Percentiles rank a stretch among this genome's conserved stretches.
Evolutionary conservation across 371 early-diverging fungal species (phyloP).

Genomic region (Mortierella sp.): DNA sequence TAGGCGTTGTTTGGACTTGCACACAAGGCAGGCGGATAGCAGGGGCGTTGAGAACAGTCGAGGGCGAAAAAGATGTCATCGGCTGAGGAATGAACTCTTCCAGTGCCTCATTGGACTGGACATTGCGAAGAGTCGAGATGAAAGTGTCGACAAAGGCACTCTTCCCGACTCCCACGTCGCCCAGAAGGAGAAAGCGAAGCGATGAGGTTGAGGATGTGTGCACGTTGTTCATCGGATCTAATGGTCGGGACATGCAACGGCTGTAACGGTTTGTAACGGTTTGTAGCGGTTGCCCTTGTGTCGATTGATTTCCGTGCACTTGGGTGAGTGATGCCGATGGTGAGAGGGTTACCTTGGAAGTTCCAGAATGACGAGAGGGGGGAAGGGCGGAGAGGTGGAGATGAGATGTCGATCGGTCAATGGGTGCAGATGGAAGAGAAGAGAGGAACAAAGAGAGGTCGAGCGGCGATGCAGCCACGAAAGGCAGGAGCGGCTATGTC

Average conservation of each 20-base stretch:
- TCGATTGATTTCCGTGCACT: neutral
- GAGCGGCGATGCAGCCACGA: too few species aligned
- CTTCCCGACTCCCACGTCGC: slow-evolving; percentile 50
- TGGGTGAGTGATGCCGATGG: too few species aligned
- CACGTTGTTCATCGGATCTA: slow-evolving; percentile 1
- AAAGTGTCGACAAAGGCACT: slow-evolving; percentile 37
- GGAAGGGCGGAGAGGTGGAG: too few species aligned
- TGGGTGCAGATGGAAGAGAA: too few species aligned
- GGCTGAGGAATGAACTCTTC: slow-evolving; percentile 29
- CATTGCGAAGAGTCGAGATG: slow-evolving; percentile 27
- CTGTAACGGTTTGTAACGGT: neutral
- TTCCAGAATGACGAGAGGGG: too few species aligned
- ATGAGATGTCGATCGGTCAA: too few species aligned
- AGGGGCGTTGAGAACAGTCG: slow-evolving; percentile 6
- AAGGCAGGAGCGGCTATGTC: too few species aligned
- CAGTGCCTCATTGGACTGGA: slow-evolving; percentile 17
- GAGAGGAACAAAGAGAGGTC: too few species aligned
- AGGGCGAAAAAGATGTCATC: slow-evolving; percentile 1
- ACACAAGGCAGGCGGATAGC: slow-evolving; percentile 18
- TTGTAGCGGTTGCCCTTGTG: neutral
- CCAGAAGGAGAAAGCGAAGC: slow-evolving; percentile 42
- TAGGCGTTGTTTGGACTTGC: slow-evolving; percentile 15
- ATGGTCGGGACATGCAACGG: neutral
- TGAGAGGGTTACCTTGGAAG: too few species aligned
- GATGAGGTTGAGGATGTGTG: slow-evolving; percentile 15